Percentiles rank a stretch among this genome's conserved stretches.
phyloP scores from a whole-genome alignment of 78 protist genomes.

The Speleostelium caveatum region DNA sequence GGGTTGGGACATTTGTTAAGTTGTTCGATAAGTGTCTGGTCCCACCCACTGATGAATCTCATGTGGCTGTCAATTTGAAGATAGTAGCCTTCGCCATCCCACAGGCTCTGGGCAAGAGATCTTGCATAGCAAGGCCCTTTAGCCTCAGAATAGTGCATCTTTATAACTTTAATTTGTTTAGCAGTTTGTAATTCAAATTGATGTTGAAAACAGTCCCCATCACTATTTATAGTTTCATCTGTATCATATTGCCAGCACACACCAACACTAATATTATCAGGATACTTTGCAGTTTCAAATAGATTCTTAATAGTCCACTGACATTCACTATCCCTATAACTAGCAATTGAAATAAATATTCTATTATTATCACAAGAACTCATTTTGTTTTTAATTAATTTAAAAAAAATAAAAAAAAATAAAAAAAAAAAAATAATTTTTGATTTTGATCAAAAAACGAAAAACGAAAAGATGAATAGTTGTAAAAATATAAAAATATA shows the following conservation, averaged over 20 bases:
- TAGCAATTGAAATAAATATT: constrained; percentile 79
- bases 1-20: constrained; percentile 3
- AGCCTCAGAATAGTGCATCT: constrained; percentile 51
- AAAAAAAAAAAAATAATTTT: too few relatives aligned
- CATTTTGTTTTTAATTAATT: too few relatives aligned
- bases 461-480: background rate
- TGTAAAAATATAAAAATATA: too few relatives aligned
- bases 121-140: constrained; percentile 86
- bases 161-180: constrained; percentile 1
- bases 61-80: constrained; percentile 85
- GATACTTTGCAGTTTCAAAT: constrained; percentile 51
- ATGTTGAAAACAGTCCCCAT: constrained; percentile 32
- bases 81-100: constrained; percentile 30
- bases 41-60: constrained; percentile 79
- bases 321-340: constrained; percentile 84
- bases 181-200: background rate
- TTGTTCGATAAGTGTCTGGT: constrained; percentile 6
- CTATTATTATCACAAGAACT: background rate
- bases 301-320: constrained; percentile 74
- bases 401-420: too few relatives aligned
- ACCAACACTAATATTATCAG: constrained; percentile 39
- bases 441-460: background rate
- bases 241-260: constrained; percentile 78
- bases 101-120: constrained; percentile 51
- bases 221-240: constrained; percentile 12